Base-by-base conservation (phyloP, 2,329 filamentous ascomycete species). In the Verticillium dahliae region DNA sequence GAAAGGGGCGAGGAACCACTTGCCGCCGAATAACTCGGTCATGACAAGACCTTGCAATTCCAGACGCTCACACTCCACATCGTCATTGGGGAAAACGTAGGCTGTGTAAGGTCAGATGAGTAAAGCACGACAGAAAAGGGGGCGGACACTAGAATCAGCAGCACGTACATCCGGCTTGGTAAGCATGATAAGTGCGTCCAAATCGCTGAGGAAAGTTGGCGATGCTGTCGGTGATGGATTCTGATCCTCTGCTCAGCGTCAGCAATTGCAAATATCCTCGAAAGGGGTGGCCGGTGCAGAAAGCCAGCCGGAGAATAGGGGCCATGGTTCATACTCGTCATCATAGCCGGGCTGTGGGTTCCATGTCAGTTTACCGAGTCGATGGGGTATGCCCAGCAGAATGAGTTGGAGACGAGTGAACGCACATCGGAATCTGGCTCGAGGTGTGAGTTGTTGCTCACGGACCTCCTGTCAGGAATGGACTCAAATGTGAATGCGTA, bases 111-210 rank as follows among this genome's bases (percentile, higher is more conserved):
- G 22, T 56, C 7, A 52, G 57, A n/a, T 38, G 27, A 31, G 39
- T 33, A 10, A 5, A 31, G 31, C 10, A 7, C 50, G 9, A 1
- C 31, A 6, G 18, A 9, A 39, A 41, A 38, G n/a, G 11, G 45
- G 35, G 1, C 35, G 39, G 13, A 35, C 57, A 31, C n/a, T 4
- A 18, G 10, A 10, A 10, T 11, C 45, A 39, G 22, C 7, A 74
- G 22, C 7, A 74, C 78, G 66, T 70, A 81, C 78, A 80, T 27
- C 78, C 78, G 56, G 78, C 77, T 61, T 73, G 73, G 62, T 80
- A 81, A 3, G 78, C 77, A 65, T 80, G 78, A 67, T 80, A 81
- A 2, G 77, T 81, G 35, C 78, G 73, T 11, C 79, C 78, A 63
- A 78, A 79, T 63, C 76, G 73, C 59, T 75, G 72, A 1, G 77